A percentile compares a stretch with the other conserved stretches of the same genome.
phyloP scores from a whole-genome alignment of 2,329 filamentous ascomycete species.

The Phoma herbarum region DNA sequence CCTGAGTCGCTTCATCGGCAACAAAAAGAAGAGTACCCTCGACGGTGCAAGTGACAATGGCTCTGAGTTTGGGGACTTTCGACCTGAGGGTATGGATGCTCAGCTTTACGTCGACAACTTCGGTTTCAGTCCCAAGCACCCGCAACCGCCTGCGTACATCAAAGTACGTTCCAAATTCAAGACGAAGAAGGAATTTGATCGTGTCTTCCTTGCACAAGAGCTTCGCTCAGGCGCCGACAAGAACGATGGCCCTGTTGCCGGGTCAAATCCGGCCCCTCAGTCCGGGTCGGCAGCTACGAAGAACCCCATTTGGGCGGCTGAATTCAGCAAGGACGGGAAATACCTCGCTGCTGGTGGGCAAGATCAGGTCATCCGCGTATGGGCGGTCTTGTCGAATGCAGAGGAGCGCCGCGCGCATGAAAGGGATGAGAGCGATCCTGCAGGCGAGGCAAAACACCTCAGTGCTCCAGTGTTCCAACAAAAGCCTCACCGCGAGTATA shows the following conservation, averaged over 20 bases:
- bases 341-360: conserved; percentile 93
- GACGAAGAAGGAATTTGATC: conserved; percentile 81
- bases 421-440: conserved; percentile 69
- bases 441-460: conserved; percentile 68
- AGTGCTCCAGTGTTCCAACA: conserved; percentile 90
- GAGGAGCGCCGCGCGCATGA: conserved; percentile 81
- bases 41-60: conserved; percentile 66
- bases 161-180: conserved; percentile 84
- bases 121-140: conserved; percentile 85
- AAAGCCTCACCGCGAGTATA: conserved; percentile 80
- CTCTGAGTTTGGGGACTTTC: conserved; percentile 72
- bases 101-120: conserved; percentile 77
- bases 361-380: conserved; percentile 84
- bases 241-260: conserved; percentile 36
- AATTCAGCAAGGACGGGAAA: conserved; percentile 91
- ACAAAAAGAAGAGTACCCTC: conserved; percentile 73
- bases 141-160: conserved; percentile 90
- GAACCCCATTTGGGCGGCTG: conserved; percentile 87
- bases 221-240: conserved; percentile 66
- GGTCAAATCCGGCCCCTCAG: conserved; percentile 40
- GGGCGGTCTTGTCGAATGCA: conserved; percentile 82
- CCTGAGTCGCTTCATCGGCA: conserved; percentile 82
- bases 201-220: conserved; percentile 91
- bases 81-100: conserved; percentile 83
- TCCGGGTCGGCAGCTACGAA: conserved; percentile 51